A percentile compares a stretch with the other conserved stretches of the same genome.
Conservation (phyloP, 371 early-diverging fungal genomes). For the Rhizopus sp. region DNA sequence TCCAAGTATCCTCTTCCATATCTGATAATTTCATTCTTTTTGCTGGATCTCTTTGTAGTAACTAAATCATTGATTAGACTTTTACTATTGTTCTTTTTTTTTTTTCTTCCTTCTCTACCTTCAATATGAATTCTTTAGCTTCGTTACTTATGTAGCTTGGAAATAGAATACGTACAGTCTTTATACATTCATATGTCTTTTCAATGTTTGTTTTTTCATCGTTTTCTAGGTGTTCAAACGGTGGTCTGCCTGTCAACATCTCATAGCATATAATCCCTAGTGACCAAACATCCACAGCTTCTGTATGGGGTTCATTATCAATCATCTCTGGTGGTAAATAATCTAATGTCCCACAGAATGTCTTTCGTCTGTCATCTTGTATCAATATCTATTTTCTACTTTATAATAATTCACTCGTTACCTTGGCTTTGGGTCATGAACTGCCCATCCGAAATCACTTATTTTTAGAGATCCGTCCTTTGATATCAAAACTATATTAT, state of each 20-base stretch:
- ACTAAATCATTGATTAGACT: slow-evolving; percentile 1
- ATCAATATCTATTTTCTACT: too few species aligned
- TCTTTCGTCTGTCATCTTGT: slow-evolving; percentile 59
- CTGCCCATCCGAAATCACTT: slow-evolving; percentile 99
- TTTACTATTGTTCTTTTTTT: neutral
- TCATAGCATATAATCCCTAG: slow-evolving; percentile 96
- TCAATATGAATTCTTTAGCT: slow-evolving; percentile 83
- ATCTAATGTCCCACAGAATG: slow-evolving; percentile 97
- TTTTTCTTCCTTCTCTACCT: slow-evolving; percentile 40
- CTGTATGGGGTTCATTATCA: slow-evolving; percentile 78
- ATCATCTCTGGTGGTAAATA: slow-evolving; percentile 96
- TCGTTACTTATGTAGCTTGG: slow-evolving; percentile 77
- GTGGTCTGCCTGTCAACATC: slow-evolving; percentile 91
- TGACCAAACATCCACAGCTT: slow-evolving; percentile 94
- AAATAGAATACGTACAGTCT: slow-evolving; percentile 75
- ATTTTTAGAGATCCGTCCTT: slow-evolving; percentile 88
- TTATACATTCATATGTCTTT: slow-evolving; percentile 78
- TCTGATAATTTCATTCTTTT: neutral
- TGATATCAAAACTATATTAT: slow-evolving; percentile 61
- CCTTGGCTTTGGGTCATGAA: slow-evolving; percentile 88
- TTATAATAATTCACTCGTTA: slow-evolving; percentile 21
- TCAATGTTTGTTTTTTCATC: slow-evolving; percentile 25
- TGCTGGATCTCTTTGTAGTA: slow-evolving; percentile 9
- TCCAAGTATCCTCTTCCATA: slow-evolving; percentile 5
- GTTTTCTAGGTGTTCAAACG: slow-evolving; percentile 77